phyloP scores from a whole-genome alignment of 768 basidiomycete species.

The Agaricus sinodeliciosus region DNA sequence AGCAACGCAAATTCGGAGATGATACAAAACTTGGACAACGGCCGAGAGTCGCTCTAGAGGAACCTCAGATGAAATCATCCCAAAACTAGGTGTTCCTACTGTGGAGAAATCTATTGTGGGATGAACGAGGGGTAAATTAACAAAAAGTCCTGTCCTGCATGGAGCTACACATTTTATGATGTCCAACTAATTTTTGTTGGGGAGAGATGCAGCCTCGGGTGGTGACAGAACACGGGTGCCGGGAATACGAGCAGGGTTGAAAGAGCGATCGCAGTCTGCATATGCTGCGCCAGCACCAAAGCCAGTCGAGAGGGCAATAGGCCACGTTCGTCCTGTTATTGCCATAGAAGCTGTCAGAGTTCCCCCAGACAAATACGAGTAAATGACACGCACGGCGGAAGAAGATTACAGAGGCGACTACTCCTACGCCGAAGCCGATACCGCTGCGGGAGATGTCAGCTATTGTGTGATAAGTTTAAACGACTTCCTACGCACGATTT shows the following conservation, averaged over 20 bases:
- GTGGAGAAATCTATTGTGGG: conserved; percentile 5
- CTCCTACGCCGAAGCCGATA: conserved; percentile 83
- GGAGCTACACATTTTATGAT: not conserved
- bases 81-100: not conserved
- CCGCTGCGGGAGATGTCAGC: conserved; percentile 40
- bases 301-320: conserved; percentile 78
- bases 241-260: conserved; percentile 85
- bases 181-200: conserved; percentile 10
- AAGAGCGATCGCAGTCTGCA: conserved; percentile 88
- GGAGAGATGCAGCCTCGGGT: conserved; percentile 21
- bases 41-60: conserved; percentile 1
- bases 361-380: not conserved
- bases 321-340: conserved; percentile 81
- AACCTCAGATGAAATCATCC: conserved; percentile 1
- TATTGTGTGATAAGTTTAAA: conserved; percentile 9
- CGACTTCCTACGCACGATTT: conserved; percentile 55
- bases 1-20: conserved; percentile 24
- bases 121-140: not conserved
- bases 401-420: conserved; percentile 83
- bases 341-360: conserved; percentile 3
- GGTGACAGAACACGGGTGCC: conserved; percentile 68
- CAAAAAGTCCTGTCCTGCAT: not conserved
- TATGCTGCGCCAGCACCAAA: conserved; percentile 86
- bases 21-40: conserved; percentile 12
- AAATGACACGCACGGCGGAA: conserved; percentile 70